Base-by-base conservation (phyloP, 2,329 filamentous ascomycete genomes). In the Podosphaera xanthii region DNA sequence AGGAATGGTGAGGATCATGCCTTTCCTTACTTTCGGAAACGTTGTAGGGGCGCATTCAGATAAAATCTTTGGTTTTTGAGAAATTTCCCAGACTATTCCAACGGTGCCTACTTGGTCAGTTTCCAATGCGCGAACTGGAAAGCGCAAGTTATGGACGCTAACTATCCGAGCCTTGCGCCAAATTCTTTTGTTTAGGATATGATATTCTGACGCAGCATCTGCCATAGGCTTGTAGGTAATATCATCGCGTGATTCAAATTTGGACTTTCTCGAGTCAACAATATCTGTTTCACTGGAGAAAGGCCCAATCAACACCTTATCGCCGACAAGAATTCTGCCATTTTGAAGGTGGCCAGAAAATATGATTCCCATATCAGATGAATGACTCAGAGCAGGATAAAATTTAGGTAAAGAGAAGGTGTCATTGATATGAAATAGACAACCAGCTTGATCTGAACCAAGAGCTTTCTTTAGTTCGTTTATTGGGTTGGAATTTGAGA, bases 91-190 rank as follows among this genome's bases (percentile, higher is more conserved):
- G 2, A 84, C 77, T 57, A 97, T 74, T 0, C 90, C 91, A 59
- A 98, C 78, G 0, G 90, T 96, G 0, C 91, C 92, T 4, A 91
- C 89, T 71, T 98, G 91, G 8, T 87, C 88, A 14, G 83, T 77
- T 57, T 83, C 77, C 6, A 97, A 76, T 0, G 77, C 80, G 54
- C 81, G 80, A 0, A 96, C 89, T 0, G 91, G 87, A 2, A 96
- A 75, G 4, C 91, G 81, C 7, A 98, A 75, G 65, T 95, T 94
- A 31, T 91, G 84, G 50, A 96, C 83, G 65, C 90, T 97, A 52
- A 87, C 83, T 58, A 97, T 81, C 50, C 79, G 82, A 4, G 91
- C 88, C 33, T 77, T 76, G 62, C 87, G 82, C 91, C 91, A 97
- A 70, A 87, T 83, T 14, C 76, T 80, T 63, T 76, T 79, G 65